Evolutionary conservation across 768 basidiomycete species (phyloP), one percentile per base, ranked within the genome.

Genomic region (Gautieria morchelliformis): DNA sequence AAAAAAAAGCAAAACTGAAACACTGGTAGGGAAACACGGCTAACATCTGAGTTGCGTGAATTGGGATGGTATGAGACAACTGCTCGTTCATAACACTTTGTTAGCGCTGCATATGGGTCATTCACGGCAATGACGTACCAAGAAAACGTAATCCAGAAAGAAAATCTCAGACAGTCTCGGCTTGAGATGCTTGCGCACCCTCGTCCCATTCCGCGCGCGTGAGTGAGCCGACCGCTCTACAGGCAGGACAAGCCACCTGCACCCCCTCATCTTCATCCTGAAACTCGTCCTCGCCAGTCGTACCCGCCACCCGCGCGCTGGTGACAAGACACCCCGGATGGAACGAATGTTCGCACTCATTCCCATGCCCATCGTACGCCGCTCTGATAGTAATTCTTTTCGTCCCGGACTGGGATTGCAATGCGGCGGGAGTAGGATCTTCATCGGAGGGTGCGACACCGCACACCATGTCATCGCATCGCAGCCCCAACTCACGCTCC

Each of bases 401-500:
- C 44, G 4, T 63, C 52, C 9, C 67, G 58, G 49, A 65, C 66
- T 27, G 27, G 5, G 27, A 27, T 52, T 64, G 66, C 44, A 56
- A 61, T 22, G 49, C 51, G 27, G 65, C 67, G 6, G 75, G 68
- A 45, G 69, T 69, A 14, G 85, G 85, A 44, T 87, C 84, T 15
- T 87, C 86, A 57, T 88, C 86, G 14, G 80, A 82, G 7, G 86
- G 86, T 0, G 87, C 89, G 30, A 89, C 66, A 2, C 85, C 86
- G 67, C 89, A 91, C 59, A 80, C 82, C 30, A 82, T 69, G 63
- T 89, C 88, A 40, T 72, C 79, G 66, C 89, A 91, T 50, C 89
- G 74, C 63, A 88, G 64, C 0, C 86, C 88, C 20, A 79, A 76
- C 65, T 87, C 85, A 20, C 83, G 78, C 68, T 90, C 89, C 56